A percentile compares a stretch with the other conserved stretches of the same genome.
These are phyloP conservation scores for Daucus carota DNA, from an alignment of 129 eudicot genomes.

Conservation along the genomic window DNA sequence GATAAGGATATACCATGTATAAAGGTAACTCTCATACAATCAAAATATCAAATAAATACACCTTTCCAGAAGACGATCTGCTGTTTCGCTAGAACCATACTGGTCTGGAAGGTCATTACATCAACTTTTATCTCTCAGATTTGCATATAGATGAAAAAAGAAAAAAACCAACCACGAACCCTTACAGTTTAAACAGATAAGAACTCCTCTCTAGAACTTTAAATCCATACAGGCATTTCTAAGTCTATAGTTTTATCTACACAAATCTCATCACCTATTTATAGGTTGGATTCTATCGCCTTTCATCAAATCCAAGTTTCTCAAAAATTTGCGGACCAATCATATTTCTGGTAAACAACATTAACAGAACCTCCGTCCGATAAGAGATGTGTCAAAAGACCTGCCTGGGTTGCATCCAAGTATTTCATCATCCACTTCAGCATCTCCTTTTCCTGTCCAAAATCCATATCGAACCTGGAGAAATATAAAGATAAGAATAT, in stretches of 20 bases:
- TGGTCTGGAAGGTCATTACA: slow-evolving; percentile 8
- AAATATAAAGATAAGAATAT: neutral
- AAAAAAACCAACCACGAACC: neutral
- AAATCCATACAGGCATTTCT: neutral
- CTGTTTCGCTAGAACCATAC: neutral
- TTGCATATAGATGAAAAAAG: neutral
- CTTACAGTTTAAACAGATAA: neutral
- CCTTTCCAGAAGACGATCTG: neutral
- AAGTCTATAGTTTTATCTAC: neutral
- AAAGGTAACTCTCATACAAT: neutral
- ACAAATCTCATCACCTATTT: slow-evolving; percentile 12
- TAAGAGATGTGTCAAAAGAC: slow-evolving; percentile 76
- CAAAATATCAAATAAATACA: neutral
- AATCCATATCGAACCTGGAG: slow-evolving; percentile 80
- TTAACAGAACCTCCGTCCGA: slow-evolving; percentile 64
- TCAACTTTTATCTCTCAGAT: neutral
- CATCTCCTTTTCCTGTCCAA: slow-evolving; percentile 76
- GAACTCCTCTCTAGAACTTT: neutral
- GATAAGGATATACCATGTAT: too few relatives aligned
- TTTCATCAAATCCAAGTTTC: neutral
- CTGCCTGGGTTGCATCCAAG: slow-evolving; percentile 80
- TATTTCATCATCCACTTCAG: slow-evolving; percentile 62
- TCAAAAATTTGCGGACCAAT: slow-evolving; percentile 69
- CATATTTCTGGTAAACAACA: slow-evolving; percentile 65
- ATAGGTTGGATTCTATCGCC: neutral